These are phyloP conservation scores for Telopea speciosissima DNA, from an alignment of 177 flowering plant genomes.

Conservation along the genomic window DNA sequence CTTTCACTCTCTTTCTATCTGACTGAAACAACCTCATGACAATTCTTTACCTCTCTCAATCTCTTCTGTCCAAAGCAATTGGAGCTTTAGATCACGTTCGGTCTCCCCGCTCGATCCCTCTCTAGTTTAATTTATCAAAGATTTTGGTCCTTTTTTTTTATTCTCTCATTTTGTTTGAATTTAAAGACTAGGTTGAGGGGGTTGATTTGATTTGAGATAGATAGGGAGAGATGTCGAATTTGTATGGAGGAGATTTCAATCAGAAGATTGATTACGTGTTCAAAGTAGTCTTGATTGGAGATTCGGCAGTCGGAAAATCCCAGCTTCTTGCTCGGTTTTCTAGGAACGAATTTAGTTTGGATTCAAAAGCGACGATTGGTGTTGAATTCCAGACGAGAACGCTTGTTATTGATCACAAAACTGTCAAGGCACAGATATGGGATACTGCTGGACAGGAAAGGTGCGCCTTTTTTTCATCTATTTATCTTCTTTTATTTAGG, in stretches of 20 bases:
- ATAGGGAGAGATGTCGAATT: conserved; percentile 30
- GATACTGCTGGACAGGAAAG: conserved; percentile 65
- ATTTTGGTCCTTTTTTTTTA: neutral
- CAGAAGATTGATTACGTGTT: conserved; percentile 53
- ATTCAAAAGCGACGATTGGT: conserved; percentile 57
- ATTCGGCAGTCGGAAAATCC: conserved; percentile 57
- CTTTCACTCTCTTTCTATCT: too few relatives aligned
- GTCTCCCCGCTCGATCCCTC: too few relatives aligned
- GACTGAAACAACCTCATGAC: too few relatives aligned
- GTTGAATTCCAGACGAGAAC: conserved; percentile 60
- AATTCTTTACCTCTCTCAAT: neutral
- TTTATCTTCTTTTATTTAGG: neutral
- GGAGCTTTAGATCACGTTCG: neutral
- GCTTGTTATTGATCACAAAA: conserved; percentile 43
- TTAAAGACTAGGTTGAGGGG: neutral
- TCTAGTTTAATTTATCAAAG: neutral
- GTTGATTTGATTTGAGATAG: neutral
- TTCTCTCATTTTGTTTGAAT: conserved; percentile 1
- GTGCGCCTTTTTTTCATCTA: conserved; percentile 17
- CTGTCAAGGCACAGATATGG: conserved; percentile 61
- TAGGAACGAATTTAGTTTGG: conserved; percentile 47
- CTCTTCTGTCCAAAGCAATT: neutral
- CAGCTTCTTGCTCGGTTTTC: conserved; percentile 55
- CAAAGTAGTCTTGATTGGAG: conserved; percentile 52
- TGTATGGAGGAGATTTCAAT: conserved; percentile 33